Percentiles rank a stretch among this genome's conserved stretches.
Evolutionary conservation across 805 yeast genomes (phyloP).

Genomic region (Alloascoidea hylecoeti): DNA sequence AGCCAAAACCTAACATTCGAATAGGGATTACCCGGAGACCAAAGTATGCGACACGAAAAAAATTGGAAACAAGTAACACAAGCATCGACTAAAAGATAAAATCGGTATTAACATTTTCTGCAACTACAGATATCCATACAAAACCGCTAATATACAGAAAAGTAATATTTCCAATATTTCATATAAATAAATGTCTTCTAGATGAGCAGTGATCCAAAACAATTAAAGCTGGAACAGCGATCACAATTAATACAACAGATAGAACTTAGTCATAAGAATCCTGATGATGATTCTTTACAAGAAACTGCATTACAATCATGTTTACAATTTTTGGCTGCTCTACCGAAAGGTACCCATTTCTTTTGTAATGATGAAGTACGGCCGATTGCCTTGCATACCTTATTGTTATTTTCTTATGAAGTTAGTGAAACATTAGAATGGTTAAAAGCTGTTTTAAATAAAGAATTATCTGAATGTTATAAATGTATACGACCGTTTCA

Average conservation of each 20-base stretch:
- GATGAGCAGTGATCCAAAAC: no score
- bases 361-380: neutral
- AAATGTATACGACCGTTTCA: slow-evolving; percentile 1
- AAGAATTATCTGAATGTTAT: neutral
- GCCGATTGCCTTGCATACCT: slow-evolving; percentile 1
- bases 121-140: no score
- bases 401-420: neutral
- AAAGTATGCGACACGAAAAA: no score
- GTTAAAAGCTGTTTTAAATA: neutral
- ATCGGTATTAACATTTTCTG: no score
- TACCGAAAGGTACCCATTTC: neutral
- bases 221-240: no score
- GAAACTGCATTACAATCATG: neutral
- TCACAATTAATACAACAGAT: neutral
- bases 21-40: no score
- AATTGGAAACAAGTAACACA: no score
- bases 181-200: no score
- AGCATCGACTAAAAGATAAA: no score
- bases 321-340: neutral
- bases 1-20: no score
- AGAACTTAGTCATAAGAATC: neutral
- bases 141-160: no score
- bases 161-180: no score
- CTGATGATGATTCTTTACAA: neutral
- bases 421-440: neutral